These are phyloP conservation scores for Arthrobotrys musiformis DNA, from an alignment of 2,329 filamentous ascomycete genomes.

Conservation along the genomic window DNA sequence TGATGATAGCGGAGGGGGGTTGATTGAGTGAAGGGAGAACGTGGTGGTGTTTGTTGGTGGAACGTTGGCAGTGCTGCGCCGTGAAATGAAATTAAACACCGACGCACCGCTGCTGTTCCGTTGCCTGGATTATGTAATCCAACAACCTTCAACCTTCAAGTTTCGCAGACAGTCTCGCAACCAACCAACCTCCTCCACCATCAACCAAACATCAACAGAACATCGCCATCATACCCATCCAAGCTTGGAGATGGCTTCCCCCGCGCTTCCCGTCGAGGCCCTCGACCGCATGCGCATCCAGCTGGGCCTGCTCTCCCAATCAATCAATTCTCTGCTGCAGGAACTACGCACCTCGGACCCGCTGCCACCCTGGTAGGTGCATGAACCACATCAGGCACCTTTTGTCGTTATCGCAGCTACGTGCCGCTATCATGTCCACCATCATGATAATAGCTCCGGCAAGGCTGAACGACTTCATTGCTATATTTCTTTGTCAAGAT, in stretches of 20 bases:
- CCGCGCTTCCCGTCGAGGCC: conserved; percentile 37
- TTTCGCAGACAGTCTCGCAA: no score
- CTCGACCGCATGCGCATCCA: conserved; percentile 50
- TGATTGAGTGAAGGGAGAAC: background rate
- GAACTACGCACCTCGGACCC: conserved; percentile 65
- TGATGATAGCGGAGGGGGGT: background rate
- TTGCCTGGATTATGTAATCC: background rate
- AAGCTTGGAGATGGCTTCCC: background rate
- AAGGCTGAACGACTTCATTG: background rate
- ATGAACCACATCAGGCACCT: conserved; percentile 3
- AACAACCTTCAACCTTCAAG: background rate
- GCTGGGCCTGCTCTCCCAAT: conserved; percentile 46
- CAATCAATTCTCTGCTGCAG: conserved; percentile 64
- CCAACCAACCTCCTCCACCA: background rate
- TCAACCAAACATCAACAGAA: background rate
- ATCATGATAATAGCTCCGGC: background rate
- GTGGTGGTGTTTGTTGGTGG: conserved; percentile 1
- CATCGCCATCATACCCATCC: background rate
- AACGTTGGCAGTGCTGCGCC: conserved; percentile 10
- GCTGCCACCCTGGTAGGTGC: conserved; percentile 66
- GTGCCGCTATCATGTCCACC: no score
- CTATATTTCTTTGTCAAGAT: no score
- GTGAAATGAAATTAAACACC: conserved; percentile 21
- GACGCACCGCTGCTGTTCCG: background rate
- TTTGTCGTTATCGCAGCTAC: background rate